Percentiles rank a stretch among this genome's conserved stretches.
phyloP scores from a whole-genome alignment of 176 grass and related monocot genomes.

The Thalia dealbata region DNA sequence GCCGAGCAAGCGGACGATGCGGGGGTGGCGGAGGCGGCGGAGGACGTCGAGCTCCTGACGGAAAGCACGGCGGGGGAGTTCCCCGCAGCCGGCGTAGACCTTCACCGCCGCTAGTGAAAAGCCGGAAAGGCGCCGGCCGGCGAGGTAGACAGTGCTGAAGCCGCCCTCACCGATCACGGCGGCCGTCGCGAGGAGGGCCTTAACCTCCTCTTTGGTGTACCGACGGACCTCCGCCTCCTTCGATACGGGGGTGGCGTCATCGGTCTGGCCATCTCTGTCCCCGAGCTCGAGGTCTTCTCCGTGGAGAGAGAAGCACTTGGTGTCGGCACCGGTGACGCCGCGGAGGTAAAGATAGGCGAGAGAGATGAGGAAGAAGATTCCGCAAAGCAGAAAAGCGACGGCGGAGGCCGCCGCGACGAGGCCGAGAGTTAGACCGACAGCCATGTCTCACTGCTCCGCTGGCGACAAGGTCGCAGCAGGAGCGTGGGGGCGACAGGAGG shows the following conservation, averaged over 20 bases:
- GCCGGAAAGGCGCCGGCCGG: neutral
- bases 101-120: slow-evolving; percentile 41
- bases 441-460: neutral
- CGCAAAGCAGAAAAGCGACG: neutral
- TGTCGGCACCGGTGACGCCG: neutral
- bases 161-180: slow-evolving; percentile 67
- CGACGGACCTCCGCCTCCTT: slow-evolving; percentile 18
- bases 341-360: neutral
- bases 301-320: neutral
- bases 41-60: slow-evolving; percentile 76
- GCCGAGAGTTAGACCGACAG: neutral
- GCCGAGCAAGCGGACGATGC: slow-evolving; percentile 55
- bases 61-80: slow-evolving; percentile 44
- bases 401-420: neutral
- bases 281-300: neutral
- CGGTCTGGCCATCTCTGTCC: neutral
- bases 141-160: slow-evolving; percentile 71
- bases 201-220: slow-evolving; percentile 46
- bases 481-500: neutral
- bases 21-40: slow-evolving; percentile 45
- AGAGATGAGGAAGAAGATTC: neutral
- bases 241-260: neutral
- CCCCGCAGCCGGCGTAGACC: slow-evolving; percentile 50
- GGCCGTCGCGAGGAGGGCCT: slow-evolving; percentile 37
- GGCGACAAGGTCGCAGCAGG: neutral